phyloP scores from a whole-genome alignment of 2,329 filamentous ascomycete genomes.

The Phialocephala sp. region DNA sequence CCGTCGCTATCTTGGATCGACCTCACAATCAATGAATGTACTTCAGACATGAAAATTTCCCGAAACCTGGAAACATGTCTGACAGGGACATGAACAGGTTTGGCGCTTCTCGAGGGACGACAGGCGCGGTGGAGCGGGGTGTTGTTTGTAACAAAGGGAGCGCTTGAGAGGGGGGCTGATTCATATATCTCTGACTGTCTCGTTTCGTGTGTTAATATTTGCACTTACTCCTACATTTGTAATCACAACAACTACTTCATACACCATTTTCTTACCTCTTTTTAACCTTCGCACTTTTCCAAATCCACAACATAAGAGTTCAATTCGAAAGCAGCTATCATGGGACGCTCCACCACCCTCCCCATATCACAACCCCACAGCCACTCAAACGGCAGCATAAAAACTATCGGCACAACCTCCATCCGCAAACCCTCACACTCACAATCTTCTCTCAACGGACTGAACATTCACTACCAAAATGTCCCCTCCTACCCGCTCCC shows the following conservation, averaged over 20 bases:
- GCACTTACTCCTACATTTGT: not conserved
- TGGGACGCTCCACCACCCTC: constrained; percentile 30
- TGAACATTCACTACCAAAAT: constrained; percentile 11
- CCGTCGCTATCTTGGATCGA: not conserved
- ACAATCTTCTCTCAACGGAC: not conserved
- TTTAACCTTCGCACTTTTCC: not conserved
- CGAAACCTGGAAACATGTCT: not conserved
- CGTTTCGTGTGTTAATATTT: not conserved
- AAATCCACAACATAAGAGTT: not conserved
- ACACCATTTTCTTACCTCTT: not conserved
- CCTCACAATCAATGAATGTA: constrained; percentile 2
- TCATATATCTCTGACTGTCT: constrained; percentile 9
- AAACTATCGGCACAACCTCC: constrained; percentile 17
- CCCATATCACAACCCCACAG: constrained; percentile 22
- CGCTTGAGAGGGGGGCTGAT: constrained; percentile 1
- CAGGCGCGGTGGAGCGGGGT: not conserved
- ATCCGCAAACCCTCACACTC: constrained; percentile 1
- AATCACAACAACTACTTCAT: constrained; percentile 4
- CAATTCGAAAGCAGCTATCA: constrained; percentile 3
- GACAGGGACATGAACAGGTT: constrained; percentile 9
- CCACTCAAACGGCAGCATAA: constrained; percentile 22
- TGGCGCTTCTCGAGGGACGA: not conserved
- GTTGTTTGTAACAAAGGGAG: not conserved
- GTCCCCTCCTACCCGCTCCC: constrained; percentile 16
- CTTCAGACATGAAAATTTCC: not conserved